Evolutionary conservation across 176 grass and related monocot species (phyloP), one percentile per base, ranked within the genome.

Genomic region (Luzula sylvatica): DNA sequence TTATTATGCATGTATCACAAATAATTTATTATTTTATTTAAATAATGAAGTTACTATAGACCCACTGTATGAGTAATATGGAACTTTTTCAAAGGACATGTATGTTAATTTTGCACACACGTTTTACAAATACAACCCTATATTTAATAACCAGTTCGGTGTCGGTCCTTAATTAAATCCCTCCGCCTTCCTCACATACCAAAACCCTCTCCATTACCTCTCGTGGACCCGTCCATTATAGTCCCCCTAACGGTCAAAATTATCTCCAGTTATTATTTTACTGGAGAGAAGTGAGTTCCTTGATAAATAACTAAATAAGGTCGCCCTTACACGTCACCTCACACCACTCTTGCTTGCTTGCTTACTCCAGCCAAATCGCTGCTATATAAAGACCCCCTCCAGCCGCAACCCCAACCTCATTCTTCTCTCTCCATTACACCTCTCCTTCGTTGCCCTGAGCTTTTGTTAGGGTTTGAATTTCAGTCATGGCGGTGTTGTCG

Each of bases 401-500:
- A 0, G 0, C 0, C 3, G 2, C 0, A 26, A 1, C 38, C 49
- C 20, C 0, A 13, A 23, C 24, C 56, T 62, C 53, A 39, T 43
- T 66, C 66, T 43, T 32, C 70, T 23, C 23, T 12, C 39, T 15
- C 19, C 61, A 18, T 49, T 46, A 47, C 58, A 3, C 1, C 25
- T 65, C 1, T 0, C 17, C 0, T 46, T 35, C 7, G 1, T 35
- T 2, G 0, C 17, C 41, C 51, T n/a, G n/a, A n/a, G 13, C 46
- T 50, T 41, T 65, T 53, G 57, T 43, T 78, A 76, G 80, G 75
- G 66, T 75, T 68, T 61, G 48, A 27, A 18, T 4, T 39, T 38
- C 3, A 32, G 45, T 76, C 67, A 85, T 86, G 82, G 78, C 87
- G 74, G 67, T 94, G 53, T 56, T 94, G 18, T 66, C 78, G 59